Evolutionary conservation across 2,329 filamentous ascomycete species (phyloP).

Genomic region (Cytospora schulzeri): DNA sequence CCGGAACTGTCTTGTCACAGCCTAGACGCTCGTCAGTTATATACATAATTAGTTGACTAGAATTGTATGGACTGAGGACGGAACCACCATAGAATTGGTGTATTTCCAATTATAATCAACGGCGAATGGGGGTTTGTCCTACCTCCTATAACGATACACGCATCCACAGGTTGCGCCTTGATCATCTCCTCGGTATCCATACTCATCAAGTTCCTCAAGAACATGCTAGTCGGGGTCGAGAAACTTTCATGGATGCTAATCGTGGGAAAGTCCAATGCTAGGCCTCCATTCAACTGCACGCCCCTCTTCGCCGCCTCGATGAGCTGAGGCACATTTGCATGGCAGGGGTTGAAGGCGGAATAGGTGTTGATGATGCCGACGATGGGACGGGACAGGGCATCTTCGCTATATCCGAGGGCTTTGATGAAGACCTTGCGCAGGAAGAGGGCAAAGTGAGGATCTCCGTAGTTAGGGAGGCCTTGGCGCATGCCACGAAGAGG

Average conservation of each 20-base stretch:
- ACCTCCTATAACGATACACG: constrained; percentile 69
- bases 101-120: neutral
- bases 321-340: constrained; percentile 71
- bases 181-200: constrained; percentile 85
- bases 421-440: constrained; percentile 78
- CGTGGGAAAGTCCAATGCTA: constrained; percentile 74
- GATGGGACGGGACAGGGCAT: constrained; percentile 69
- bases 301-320: constrained; percentile 71
- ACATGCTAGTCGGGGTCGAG: constrained; percentile 73
- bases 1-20: constrained; percentile 74
- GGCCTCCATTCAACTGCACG: constrained; percentile 65
- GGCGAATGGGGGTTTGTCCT: constrained; percentile 25
- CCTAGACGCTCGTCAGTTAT: constrained; percentile 43
- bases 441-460: constrained; percentile 75
- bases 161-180: constrained; percentile 69
- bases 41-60: no score
- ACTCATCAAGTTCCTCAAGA: constrained; percentile 72
- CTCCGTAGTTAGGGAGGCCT: constrained; percentile 69
- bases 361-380: constrained; percentile 76
- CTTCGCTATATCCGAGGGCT: constrained; percentile 72
- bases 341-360: constrained; percentile 74
- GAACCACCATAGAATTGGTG: neutral
- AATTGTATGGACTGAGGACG: neutral
- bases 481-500: constrained; percentile 59
- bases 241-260: constrained; percentile 74